Evolutionary conservation across 2,329 filamentous ascomycete genomes (phyloP), one percentile per base, ranked within the genome.

Genomic region (Zasmidium angulare): DNA sequence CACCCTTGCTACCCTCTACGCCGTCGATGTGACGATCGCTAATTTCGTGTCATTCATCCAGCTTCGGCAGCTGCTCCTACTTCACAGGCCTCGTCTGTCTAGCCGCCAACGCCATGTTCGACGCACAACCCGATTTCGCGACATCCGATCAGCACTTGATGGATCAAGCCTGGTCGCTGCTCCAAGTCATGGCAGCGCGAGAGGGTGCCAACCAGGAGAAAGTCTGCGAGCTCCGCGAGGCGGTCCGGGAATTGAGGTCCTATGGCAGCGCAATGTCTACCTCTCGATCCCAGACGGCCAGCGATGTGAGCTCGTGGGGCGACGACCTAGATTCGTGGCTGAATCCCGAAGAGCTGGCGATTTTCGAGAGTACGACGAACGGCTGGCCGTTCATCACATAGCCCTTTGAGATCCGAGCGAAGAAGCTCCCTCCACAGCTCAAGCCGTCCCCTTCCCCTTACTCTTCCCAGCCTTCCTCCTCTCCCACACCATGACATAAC

Each of bases 401-500:
- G 26, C 11, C 26, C n/a, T n/a, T 29, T 29, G 6, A 29, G 26
- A 29, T 6, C 26, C 26, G 11, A n/a, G n/a, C n/a, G n/a, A n/a
- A n/a, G n/a, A 4, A 29, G 26, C 26, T 29, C 11, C 11, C n/a
- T 29, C 11, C 26, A 29, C 26, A 11, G 6, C 20, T 50, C 48
- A 53, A 26, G 31, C 51, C 51, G 46, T 53, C 40, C 63, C 64
- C 47, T 63, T 68, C 46, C 58, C 60, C 43, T 64, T 68, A 40
- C 58, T 58, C 43, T 64, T 65, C 7, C 22, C 31, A 14, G 58
- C 56, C 52, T 88, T 70, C 76, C 92, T 85, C 75, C 89, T 83
- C 80, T 98, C 95, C 95, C 95, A 98, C 48, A 99, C 86, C 84
- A 98, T 96, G 59, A 98, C 77, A 80, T 98, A 98, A 57, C 90